A percentile compares a stretch with the other conserved stretches of the same genome.
Conservation (phyloP, 2,329 filamentous ascomycete genomes). For the Colletotrichum tamarilloi region DNA sequence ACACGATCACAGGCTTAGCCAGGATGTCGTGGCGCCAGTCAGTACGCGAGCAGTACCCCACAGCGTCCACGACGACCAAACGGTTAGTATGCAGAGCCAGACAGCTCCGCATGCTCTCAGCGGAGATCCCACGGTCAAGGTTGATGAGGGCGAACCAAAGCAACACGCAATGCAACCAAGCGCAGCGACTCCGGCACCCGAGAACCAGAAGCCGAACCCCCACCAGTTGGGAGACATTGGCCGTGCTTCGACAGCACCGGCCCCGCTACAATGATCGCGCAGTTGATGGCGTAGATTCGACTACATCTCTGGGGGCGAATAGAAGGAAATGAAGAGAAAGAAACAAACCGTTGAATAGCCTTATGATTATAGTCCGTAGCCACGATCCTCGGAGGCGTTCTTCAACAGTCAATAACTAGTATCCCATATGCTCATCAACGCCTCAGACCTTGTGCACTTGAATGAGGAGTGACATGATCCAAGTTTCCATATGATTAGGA, state of each 20-base stretch:
- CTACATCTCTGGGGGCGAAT: background rate
- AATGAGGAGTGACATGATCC: background rate
- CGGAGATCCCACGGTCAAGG: background rate
- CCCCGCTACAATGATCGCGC: background rate
- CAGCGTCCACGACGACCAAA: conserved; percentile 12
- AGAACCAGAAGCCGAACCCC: background rate
- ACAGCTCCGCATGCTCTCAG: background rate
- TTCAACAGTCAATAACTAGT: background rate
- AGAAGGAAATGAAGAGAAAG: background rate
- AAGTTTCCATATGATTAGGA: background rate
- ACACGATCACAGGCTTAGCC: conserved; percentile 22
- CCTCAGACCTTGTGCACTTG: background rate
- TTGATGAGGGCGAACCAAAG: background rate
- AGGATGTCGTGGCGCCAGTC: conserved; percentile 1
- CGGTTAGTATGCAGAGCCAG: background rate
- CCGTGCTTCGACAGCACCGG: conserved; percentile 1
- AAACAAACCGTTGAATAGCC: background rate
- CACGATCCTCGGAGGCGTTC: background rate
- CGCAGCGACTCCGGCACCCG: background rate
- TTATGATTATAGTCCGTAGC: conserved; percentile 11
- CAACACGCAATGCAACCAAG: background rate
- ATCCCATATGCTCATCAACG: background rate
- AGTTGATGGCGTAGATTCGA: background rate
- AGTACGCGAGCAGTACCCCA: background rate
- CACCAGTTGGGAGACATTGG: background rate